Base-by-base conservation (phyloP, 1,284 basidiomycete species). In the Tilletiopsis washingtonensis region DNA sequence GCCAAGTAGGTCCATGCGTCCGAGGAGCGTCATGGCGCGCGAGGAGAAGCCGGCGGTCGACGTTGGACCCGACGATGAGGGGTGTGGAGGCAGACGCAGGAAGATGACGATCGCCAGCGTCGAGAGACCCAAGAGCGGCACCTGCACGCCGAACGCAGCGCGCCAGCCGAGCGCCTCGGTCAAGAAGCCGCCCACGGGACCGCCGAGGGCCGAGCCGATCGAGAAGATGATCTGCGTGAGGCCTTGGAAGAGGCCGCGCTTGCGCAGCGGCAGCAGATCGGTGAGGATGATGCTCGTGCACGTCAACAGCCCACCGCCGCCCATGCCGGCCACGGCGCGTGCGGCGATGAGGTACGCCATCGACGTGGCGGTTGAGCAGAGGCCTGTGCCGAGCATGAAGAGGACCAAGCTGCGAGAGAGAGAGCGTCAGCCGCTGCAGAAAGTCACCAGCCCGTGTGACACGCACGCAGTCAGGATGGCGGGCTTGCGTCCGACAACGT, bases 281-380 rank as follows among this genome's bases (percentile, higher is more conserved):
- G 64, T 64, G 40, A 74, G 65, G 21, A 76, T 65, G 40, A 60
- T 66, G n/a, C 61, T 55, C 19, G 69, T 71, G 2, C 74, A 47
- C 11, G 24, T 23, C 59, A 17, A 27, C n/a, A 87, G 75, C 0
- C 86, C 86, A 4, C 87, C 87, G 17, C 84, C 86, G 14, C 88
- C 87, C 56, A 88, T 79, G 9, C 87, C 87, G 14, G 81, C 79
- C 56, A 90, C 81, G 60, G 87, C 87, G 76, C 88, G 78, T 11
- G 85, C 82, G 11, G 79, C 74, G 56, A 89, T 85, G 21, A 90
- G 79, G 74, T 79, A 81, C 56, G 84, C 80, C 83, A 91, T 87
- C 59, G 77, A 83, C 0, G 62, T 77, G 0, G 86, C 84, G 12
- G 85, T 63, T 0, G 85, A 88, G 59, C 88, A 91, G 3, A 79